These are phyloP conservation scores for Galeopsis tetrahit DNA, from an alignment of 257 asterid genomes.

Conservation along the genomic window DNA sequence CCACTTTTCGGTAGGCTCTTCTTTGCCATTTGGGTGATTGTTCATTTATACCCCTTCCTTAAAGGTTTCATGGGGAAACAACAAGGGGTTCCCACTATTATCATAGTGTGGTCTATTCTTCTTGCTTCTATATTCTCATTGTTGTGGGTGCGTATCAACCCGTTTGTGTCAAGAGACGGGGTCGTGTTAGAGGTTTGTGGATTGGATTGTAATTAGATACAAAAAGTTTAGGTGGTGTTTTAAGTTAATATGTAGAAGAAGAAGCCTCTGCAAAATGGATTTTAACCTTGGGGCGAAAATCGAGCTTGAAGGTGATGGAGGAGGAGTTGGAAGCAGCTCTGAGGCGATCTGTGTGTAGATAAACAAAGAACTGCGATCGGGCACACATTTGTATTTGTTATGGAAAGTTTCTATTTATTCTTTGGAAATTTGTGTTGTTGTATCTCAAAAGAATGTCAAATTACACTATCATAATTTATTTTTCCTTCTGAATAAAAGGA, in stretches of 20 bases:
- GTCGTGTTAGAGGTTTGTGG: slow-evolving; percentile 85
- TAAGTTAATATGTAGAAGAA: slow-evolving; percentile 43
- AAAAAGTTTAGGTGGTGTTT: slow-evolving; percentile 38
- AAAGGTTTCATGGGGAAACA: slow-evolving; percentile 96
- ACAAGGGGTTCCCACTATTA: slow-evolving; percentile 74
- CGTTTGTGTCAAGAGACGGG: slow-evolving; percentile 69
- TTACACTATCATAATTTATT: slow-evolving; percentile 41
- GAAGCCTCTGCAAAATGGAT: slow-evolving; percentile 28
- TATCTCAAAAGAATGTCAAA: slow-evolving; percentile 44
- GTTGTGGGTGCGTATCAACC: slow-evolving; percentile 93
- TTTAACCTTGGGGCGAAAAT: slow-evolving; percentile 32
- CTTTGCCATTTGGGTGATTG: slow-evolving; percentile 96
- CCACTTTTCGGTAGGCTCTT: slow-evolving; percentile 89
- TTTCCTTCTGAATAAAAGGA: slow-evolving; percentile 54
- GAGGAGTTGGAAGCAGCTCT: slow-evolving; percentile 39
- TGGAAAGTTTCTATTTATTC: slow-evolving; percentile 62
- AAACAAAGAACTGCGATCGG: slow-evolving; percentile 43
- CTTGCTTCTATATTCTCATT: slow-evolving; percentile 89
- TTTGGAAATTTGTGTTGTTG: slow-evolving; percentile 61
- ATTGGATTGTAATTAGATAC: slow-evolving; percentile 76
- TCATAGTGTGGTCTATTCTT: slow-evolving; percentile 95
- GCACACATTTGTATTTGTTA: slow-evolving; percentile 51
- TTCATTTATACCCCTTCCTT: slow-evolving; percentile 95
- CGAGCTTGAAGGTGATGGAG: not conserved
- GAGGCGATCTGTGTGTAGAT: slow-evolving; percentile 64